phyloP scores from a whole-genome alignment of 176 grass and related monocot species.

The Zea luxurians region DNA sequence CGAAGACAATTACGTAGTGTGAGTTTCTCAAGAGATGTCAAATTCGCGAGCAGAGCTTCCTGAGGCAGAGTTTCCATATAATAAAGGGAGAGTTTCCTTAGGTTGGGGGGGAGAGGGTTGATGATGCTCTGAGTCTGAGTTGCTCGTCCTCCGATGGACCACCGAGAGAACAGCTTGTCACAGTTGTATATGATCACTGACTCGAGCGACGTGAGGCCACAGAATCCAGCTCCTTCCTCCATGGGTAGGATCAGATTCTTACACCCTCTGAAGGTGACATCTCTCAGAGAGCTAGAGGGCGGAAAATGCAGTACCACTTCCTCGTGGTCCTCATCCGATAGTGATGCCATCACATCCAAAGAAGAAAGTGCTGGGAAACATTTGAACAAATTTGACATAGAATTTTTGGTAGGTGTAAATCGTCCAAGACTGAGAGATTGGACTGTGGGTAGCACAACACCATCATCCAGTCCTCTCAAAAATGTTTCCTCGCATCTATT shows the following conservation, averaged over 20 bases:
- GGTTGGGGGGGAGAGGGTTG: not conserved
- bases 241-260: not conserved
- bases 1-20: too few species aligned
- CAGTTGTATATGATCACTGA: too few species aligned
- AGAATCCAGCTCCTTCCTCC: not conserved
- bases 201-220: too few species aligned
- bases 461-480: too few species aligned
- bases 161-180: constrained; percentile 8
- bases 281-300: not conserved
- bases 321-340: not conserved
- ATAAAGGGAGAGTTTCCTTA: fast-evolving
- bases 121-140: not conserved
- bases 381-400: not conserved
- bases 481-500: not conserved
- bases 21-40: too few species aligned
- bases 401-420: not conserved
- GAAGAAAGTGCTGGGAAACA: not conserved
- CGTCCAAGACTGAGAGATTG: fast-evolving
- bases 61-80: too few species aligned
- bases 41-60: too few species aligned
- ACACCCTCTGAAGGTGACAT: fast-evolving
- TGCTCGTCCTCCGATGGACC: not conserved
- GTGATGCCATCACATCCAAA: not conserved
- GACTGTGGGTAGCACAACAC: not conserved
- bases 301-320: not conserved